These are phyloP conservation scores for Rhynchosporium agropyri DNA, from an alignment of 2,329 filamentous ascomycete species.

Conservation along the genomic window DNA sequence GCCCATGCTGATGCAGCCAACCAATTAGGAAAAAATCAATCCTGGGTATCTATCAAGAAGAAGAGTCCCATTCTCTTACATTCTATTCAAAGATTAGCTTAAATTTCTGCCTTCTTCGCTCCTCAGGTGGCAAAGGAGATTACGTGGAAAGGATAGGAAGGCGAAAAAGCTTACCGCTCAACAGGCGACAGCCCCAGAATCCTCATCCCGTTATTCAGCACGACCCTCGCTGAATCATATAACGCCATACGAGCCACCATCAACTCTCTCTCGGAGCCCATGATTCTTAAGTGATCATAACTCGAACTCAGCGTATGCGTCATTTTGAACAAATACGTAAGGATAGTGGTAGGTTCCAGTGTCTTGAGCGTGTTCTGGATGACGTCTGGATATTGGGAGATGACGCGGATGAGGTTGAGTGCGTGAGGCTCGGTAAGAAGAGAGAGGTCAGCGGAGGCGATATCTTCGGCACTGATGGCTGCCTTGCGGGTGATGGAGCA, in stretches of 20 bases:
- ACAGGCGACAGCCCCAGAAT: slow-evolving; percentile 78
- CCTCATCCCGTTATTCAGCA: slow-evolving; percentile 81
- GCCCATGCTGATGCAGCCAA: slow-evolving; percentile 12
- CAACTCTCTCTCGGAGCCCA: slow-evolving; percentile 75
- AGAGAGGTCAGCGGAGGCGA: slow-evolving; percentile 65
- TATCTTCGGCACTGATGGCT: slow-evolving; percentile 56
- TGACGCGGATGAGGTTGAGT: slow-evolving; percentile 69
- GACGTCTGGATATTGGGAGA: slow-evolving; percentile 85
- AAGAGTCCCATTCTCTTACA: slow-evolving; percentile 17
- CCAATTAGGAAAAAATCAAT: background rate
- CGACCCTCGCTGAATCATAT: slow-evolving; percentile 74
- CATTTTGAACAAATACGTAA: slow-evolving; percentile 82
- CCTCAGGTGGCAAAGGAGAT: background rate
- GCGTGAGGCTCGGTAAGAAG: slow-evolving; percentile 74
- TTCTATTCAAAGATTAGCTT: slow-evolving; percentile 22
- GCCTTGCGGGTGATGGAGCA: slow-evolving; percentile 64
- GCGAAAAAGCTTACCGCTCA: slow-evolving; percentile 47
- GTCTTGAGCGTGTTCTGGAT: slow-evolving; percentile 84
- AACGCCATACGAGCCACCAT: slow-evolving; percentile 74
- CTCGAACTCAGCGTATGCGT: slow-evolving; percentile 77
- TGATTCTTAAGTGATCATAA: slow-evolving; percentile 80
- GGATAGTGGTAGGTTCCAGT: slow-evolving; percentile 70
- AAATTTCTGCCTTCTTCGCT: background rate
- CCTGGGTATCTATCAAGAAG: slow-evolving; percentile 20
- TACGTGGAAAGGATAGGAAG: background rate